These are phyloP conservation scores for Russula emetica DNA, from an alignment of 768 basidiomycete genomes.

Conservation along the genomic window DNA sequence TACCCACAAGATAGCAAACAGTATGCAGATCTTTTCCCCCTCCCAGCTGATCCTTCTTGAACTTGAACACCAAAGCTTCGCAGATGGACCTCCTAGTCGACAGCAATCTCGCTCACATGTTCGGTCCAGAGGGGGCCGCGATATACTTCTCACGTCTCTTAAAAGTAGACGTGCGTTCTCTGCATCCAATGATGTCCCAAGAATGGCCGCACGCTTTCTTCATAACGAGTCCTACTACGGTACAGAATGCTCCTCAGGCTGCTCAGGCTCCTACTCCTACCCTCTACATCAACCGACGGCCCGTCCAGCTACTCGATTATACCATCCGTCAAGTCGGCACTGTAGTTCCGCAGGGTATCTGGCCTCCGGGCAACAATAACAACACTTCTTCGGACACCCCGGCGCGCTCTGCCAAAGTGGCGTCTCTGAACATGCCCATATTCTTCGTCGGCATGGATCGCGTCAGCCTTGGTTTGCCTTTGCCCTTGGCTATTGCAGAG, in stretches of 20 bases:
- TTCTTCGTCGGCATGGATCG: slow-evolving; percentile 11
- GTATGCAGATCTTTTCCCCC: neutral
- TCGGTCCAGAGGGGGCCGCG: neutral
- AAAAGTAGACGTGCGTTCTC: neutral
- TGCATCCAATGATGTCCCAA: neutral
- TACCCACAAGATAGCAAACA: neutral
- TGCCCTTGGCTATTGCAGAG: neutral
- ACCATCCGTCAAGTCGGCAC: neutral
- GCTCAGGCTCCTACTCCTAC: neutral
- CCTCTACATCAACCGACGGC: neutral
- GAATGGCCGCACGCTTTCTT: slow-evolving; percentile 12
- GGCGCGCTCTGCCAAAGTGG: neutral
- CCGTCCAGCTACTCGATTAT: slow-evolving; percentile 11
- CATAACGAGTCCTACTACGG: neutral
- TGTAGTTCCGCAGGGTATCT: slow-evolving; percentile 14
- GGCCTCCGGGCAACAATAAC: neutral
- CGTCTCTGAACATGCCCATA: slow-evolving; percentile 13
- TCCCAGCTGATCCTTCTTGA: neutral
- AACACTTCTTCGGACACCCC: neutral
- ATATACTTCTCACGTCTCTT: slow-evolving; percentile 6
- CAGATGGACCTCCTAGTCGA: slow-evolving; percentile 15
- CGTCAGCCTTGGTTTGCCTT: neutral
- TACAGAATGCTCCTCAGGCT: neutral
- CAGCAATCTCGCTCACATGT: slow-evolving; percentile 10
- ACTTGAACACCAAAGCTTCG: neutral